Base-by-base conservation (phyloP, 805 yeast genomes). In the Wickerhamiella hasegawae region DNA sequence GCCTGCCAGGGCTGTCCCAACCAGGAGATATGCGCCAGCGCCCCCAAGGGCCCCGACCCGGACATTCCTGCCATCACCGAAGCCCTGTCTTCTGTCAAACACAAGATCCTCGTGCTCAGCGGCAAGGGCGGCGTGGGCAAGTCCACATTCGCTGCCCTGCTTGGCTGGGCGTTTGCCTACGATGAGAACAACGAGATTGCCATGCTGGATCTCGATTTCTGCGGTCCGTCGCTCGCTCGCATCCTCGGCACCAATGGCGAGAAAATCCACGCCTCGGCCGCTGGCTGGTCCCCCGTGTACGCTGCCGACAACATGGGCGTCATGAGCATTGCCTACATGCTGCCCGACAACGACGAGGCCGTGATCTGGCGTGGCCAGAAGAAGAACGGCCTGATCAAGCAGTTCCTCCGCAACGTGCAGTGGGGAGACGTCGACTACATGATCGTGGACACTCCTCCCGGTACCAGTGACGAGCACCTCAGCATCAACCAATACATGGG, bases 361-460 rank as follows among this genome's bases (percentile, higher is more conserved):
- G 73, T 90, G 34, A 87, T 90, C 28, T 90, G 98, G 98, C 67
- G 97, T 50, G 97, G 97, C 4, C 76, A 83, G n/a, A 90, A 90
- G 61, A 90, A 90, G 59, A 84, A 81, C 47, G 84, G 92, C 1
- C 63, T 90, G 32, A 90, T 90, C 35, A 90, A 90, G 51, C 94
- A 84, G 59, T 90, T 90, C 48, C 62, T 90, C 36, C 83, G 80
- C 51, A 96, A 87, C 47, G 96, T 90, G 2, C 84, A 82, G 48
- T 90, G 99, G 99, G 94, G 94, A 4, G 44, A 48, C 11, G 47
- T 64, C 11, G 96, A 90, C 54, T 90, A 80, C 49, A 62, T 90
- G 45, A 68, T 90, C 12, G 78, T 90, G 14, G 99, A 90, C 50
- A 90, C 99, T 0, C 99, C 98, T 0, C 99, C 99, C 0, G 98